Conservation (phyloP, 805 yeast species). For the Pichia insulana region DNA sequence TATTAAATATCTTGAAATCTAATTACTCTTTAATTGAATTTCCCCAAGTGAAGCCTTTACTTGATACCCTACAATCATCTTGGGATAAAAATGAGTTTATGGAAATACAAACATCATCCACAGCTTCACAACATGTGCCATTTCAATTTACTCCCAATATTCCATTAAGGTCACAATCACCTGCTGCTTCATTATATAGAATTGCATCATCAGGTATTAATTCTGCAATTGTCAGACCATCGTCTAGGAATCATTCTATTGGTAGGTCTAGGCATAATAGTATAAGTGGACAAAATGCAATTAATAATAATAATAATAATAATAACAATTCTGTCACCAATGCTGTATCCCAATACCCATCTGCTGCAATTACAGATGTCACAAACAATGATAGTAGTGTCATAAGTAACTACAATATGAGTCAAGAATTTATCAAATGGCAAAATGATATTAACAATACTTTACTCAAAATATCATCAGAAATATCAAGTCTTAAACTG, state of each 20-base stretch:
- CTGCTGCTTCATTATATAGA: slow-evolving; percentile 27
- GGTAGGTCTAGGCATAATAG: slow-evolving; percentile 12
- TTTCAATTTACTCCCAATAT: not conserved
- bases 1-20: slow-evolving; percentile 63
- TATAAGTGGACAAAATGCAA: slow-evolving; percentile 5
- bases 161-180: slow-evolving; percentile 23
- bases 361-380: not conserved
- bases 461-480: slow-evolving; percentile 37
- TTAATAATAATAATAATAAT: not conserved
- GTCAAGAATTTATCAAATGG: slow-evolving; percentile 39
- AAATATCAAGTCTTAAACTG: slow-evolving; percentile 21
- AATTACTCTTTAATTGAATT: slow-evolving; percentile 51
- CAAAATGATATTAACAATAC: slow-evolving; percentile 44
- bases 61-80: slow-evolving; percentile 51
- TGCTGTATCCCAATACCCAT: not conserved
- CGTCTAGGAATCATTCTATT: slow-evolving; percentile 22
- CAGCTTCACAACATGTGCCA: not conserved
- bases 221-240: slow-evolving; percentile 22
- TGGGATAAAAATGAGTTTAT: slow-evolving; percentile 49
- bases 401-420: not conserved
- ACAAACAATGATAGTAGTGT: not conserved
- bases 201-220: slow-evolving; percentile 25
- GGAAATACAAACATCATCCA: not conserved
- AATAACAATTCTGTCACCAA: not conserved
- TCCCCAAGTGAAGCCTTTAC: slow-evolving; percentile 46